Evolutionary conservation across 2,329 filamentous ascomycete genomes (phyloP), one percentile per base, ranked within the genome.

Genomic region (Arthrobotrys entomopaga): DNA sequence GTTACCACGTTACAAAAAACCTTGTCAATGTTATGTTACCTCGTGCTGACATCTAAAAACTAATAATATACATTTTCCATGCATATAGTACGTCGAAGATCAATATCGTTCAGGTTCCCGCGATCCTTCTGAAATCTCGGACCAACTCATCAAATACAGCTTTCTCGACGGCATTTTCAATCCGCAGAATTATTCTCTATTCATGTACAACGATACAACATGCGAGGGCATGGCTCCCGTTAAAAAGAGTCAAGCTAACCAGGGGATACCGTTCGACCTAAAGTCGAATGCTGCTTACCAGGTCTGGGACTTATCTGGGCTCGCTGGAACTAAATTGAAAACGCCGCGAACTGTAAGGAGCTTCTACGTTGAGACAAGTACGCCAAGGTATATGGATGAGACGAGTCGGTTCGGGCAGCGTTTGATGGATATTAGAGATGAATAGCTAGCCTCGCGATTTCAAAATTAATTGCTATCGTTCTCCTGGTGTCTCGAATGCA

Each of bases 141-240:
- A 74, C 22, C 15, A 59, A 7, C 52, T 74, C 13, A 57, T 67
- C 34, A 49, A 63, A 49, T 74, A 63, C 34, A 74, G 57, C 52
- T 67, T 74, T 38, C 52, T 42, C 2, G 57, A 74, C 20, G 63
- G 70, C 2, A 63, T 57, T 13, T 57, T 58, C 20, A 74, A 67
- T 43, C 70, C 63, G 0, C 34, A 15, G 5, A 13, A 42, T 5
- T 74, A 56, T 19, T 29, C 22, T n/a, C 57, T 67, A 11, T 74
- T 49, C 10, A 10, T 74, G 2, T 74, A 67, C 38, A 67, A 67
- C 24, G 63, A 74, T 22, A 67, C 61, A 8, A 50, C 26, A 2
- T 73, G 69, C n/a, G 61, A 73, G 24, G 50, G 56, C 1, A 60
- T 61, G 3, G 57, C 69, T 1, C 63, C 63, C 20, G 22, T 57